These are phyloP conservation scores for Coemansia sp. DNA, from an alignment of 192 early-diverging fungal species.

Conservation along the genomic window DNA sequence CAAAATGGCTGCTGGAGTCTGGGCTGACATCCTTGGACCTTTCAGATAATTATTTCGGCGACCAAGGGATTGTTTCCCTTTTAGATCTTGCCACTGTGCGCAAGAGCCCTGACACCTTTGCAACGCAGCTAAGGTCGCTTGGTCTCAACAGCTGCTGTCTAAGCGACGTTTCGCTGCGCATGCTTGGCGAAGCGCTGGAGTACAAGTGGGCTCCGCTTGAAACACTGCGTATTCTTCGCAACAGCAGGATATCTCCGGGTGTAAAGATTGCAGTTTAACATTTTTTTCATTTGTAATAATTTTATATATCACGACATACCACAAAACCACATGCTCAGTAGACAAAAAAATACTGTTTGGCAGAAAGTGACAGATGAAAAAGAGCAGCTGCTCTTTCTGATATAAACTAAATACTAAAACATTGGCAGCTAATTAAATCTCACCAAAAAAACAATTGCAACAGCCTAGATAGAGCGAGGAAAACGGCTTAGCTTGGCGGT, in stretches of 20 bases:
- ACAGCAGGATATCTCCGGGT: conserved; percentile 44
- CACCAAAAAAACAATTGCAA: too few relatives aligned
- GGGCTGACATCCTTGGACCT: conserved; percentile 32
- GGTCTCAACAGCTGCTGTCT: conserved; percentile 51
- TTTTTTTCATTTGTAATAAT: conserved; percentile 12
- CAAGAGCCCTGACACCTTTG: background rate
- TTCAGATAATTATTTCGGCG: conserved; percentile 54
- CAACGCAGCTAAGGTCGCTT: conserved; percentile 30
- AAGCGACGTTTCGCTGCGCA: conserved; percentile 42
- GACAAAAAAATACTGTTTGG: too few relatives aligned
- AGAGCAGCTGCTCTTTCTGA: too few relatives aligned
- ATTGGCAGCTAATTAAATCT: too few relatives aligned
- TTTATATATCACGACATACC: background rate
- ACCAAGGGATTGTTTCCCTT: conserved; percentile 42
- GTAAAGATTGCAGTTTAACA: conserved; percentile 22
- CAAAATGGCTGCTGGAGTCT: conserved; percentile 43
- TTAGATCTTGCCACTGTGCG: conserved; percentile 9
- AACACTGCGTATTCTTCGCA: conserved; percentile 45
- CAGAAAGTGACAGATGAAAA: too few relatives aligned
- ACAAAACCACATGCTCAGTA: too few relatives aligned
- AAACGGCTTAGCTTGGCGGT: too few relatives aligned
- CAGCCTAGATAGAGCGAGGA: too few relatives aligned
- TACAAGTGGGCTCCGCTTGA: conserved; percentile 44
- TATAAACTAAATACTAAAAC: too few relatives aligned
- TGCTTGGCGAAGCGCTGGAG: conserved; percentile 28